A percentile compares a stretch with the other conserved stretches of the same genome.
Conservation (phyloP, 495 filamentous ascomycete genomes). For the Lichenothelia convexa region DNA sequence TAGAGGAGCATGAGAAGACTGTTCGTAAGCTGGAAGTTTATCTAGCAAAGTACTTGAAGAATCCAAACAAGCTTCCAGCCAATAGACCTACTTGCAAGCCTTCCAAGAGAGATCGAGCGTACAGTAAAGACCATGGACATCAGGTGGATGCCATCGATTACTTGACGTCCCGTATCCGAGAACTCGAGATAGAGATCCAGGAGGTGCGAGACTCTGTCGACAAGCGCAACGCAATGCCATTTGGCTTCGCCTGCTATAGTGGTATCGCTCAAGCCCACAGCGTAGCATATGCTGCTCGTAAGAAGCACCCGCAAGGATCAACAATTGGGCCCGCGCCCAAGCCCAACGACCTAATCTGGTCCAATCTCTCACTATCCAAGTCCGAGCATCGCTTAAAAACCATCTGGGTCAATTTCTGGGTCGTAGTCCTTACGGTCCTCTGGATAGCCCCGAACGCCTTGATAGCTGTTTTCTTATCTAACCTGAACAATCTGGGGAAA, state of each 20-base stretch:
- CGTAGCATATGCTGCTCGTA: constrained; percentile 62
- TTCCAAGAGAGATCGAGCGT: constrained; percentile 48
- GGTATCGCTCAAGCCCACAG: constrained; percentile 74
- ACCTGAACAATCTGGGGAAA: constrained; percentile 56
- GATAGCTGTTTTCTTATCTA: constrained; percentile 84
- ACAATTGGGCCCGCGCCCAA: constrained; percentile 61
- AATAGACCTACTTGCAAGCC: constrained; percentile 64
- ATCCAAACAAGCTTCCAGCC: constrained; percentile 62
- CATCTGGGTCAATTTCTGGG: constrained; percentile 67
- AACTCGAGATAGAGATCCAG: constrained; percentile 69
- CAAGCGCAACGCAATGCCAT: constrained; percentile 69
- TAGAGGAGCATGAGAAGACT: constrained; percentile 63
- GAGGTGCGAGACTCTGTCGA: constrained; percentile 67
- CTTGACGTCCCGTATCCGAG: constrained; percentile 63
- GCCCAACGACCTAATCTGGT: constrained; percentile 91
- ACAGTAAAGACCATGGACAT: constrained; percentile 38
- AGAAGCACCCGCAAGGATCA: constrained; percentile 66
- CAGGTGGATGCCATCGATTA: constrained; percentile 92
- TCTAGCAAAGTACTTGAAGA: constrained; percentile 74
- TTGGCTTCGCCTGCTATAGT: constrained; percentile 86
- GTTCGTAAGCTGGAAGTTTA: constrained; percentile 69
- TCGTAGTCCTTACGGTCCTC: constrained; percentile 59
- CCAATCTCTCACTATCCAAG: constrained; percentile 60
- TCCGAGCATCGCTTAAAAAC: constrained; percentile 48
- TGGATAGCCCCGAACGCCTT: constrained; percentile 92